Base-by-base conservation (phyloP, 768 basidiomycete species). In the Boletus barrowsii region DNA sequence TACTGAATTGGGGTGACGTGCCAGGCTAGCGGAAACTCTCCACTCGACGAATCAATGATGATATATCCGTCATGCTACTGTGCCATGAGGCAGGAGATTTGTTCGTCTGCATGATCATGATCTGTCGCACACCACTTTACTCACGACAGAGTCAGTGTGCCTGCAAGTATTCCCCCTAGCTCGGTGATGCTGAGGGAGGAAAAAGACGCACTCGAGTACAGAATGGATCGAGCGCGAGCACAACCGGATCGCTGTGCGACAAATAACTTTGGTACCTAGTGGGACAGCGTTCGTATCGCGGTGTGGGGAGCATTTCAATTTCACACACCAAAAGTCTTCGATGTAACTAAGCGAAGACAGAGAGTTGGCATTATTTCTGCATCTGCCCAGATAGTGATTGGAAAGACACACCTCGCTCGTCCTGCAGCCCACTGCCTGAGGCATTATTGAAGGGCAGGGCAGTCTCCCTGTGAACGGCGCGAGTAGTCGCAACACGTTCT, bases 161-260 rank as follows among this genome's bases (percentile, higher is more conserved):
- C n/a, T n/a, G n/a, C n/a, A n/a, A n/a, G n/a, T n/a, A n/a, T n/a
- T n/a, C n/a, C n/a, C n/a, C n/a, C n/a, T n/a, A n/a, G n/a, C n/a
- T n/a, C n/a, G 36, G 39, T 2, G n/a, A 33, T 32, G 14, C 0
- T n/a, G 24, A 35, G 7, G 3, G 10, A 33, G 49, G 36, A 33
- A 10, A 20, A 20, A 22, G 76, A 15, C 91, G 55, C 65, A 95
- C 93, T 97, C 93, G 59, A 98, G 85, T 33, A 33, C 32, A 98
- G 79, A 94, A 99, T 0, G 96, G 96, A 66, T 98, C 98, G 62
- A 99, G 78, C 40, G 89, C 88, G 52, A 98, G 81, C n/a, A n/a
- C n/a, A n/a, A n/a, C n/a, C n/a, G n/a, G n/a, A n/a, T n/a, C n/a
- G n/a, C 85, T 84, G 67, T 92, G 88, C 3, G 84, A 88, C 43